Percentiles rank a stretch among this genome's conserved stretches.
phyloP scores from a whole-genome alignment of 1,284 basidiomycete genomes.

The Coriolopsis trogii region DNA sequence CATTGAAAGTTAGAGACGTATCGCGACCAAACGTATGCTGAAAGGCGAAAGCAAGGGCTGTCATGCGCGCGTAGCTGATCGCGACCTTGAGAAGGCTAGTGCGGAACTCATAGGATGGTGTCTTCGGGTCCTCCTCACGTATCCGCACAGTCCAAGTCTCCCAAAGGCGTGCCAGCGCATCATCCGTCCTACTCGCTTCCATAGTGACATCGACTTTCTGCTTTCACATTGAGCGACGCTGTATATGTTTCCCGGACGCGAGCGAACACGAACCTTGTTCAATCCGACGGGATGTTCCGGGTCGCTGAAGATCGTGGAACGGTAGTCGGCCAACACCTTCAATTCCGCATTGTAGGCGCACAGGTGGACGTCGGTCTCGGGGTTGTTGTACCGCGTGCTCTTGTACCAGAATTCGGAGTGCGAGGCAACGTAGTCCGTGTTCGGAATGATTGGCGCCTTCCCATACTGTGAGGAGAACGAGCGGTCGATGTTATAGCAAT shows the following conservation, averaged over 20 bases:
- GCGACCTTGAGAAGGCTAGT: slow-evolving; percentile 65
- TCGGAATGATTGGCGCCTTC: slow-evolving; percentile 74
- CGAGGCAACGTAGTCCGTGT: slow-evolving; percentile 74
- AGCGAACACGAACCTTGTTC: slow-evolving; percentile 55
- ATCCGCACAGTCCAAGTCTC: slow-evolving; percentile 55
- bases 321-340: slow-evolving; percentile 62
- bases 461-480: slow-evolving; percentile 84
- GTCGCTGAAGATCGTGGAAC: slow-evolving; percentile 68
- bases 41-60: slow-evolving; percentile 75
- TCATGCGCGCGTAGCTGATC: slow-evolving; percentile 69
- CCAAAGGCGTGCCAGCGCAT: slow-evolving; percentile 55
- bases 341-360: slow-evolving; percentile 76
- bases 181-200: slow-evolving; percentile 69
- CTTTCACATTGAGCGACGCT: background rate
- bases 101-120: slow-evolving; percentile 60
- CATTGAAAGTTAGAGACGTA: slow-evolving; percentile 55
- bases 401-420: slow-evolving; percentile 79
- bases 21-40: slow-evolving; percentile 71
- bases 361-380: slow-evolving; percentile 75
- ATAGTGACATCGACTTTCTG: slow-evolving; percentile 65
- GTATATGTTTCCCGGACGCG: background rate
- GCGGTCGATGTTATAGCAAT: slow-evolving; percentile 85
- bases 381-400: slow-evolving; percentile 65
- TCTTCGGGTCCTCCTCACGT: slow-evolving; percentile 52
- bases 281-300: slow-evolving; percentile 73